Evolutionary conservation across 345 rosid species (phyloP).

Genomic region (Lumnitzera littorea): DNA sequence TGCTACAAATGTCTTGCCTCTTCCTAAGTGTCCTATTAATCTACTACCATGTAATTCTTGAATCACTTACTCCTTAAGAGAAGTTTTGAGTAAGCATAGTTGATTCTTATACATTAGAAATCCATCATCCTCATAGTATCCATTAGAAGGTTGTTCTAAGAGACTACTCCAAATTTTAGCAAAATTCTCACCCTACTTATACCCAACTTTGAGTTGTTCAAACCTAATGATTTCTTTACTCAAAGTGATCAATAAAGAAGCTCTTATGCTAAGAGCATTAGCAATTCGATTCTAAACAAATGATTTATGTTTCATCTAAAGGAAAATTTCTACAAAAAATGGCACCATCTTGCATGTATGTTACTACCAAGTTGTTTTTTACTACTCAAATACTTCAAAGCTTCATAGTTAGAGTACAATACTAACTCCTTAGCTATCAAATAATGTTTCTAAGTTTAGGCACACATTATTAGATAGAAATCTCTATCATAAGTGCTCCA

Average conservation of each 20-base stretch:
- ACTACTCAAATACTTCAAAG: not conserved
- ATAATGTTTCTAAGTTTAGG: slow-evolving; percentile 1
- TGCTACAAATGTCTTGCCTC: not conserved
- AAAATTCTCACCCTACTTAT: not conserved
- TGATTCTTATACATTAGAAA: not conserved
- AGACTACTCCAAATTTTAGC: not conserved
- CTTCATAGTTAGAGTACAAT: not conserved
- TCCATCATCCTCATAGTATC: not conserved
- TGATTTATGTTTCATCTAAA: not conserved
- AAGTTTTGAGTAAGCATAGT: not conserved
- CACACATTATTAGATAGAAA: not conserved
- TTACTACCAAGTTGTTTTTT: not conserved
- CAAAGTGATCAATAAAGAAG: not conserved
- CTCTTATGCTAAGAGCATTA: not conserved
- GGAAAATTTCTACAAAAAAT: not conserved
- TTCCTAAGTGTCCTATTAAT: not conserved
- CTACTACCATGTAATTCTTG: not conserved
- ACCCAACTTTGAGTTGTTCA: not conserved
- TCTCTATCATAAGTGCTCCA: not conserved
- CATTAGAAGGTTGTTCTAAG: not conserved
- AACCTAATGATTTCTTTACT: not conserved
- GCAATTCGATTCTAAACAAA: not conserved
- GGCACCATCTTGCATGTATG: not conserved
- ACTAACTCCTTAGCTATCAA: not conserved
- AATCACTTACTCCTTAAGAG: not conserved